Conservation (phyloP, 345 rosid genomes). For the Lepidium sativum region DNA sequence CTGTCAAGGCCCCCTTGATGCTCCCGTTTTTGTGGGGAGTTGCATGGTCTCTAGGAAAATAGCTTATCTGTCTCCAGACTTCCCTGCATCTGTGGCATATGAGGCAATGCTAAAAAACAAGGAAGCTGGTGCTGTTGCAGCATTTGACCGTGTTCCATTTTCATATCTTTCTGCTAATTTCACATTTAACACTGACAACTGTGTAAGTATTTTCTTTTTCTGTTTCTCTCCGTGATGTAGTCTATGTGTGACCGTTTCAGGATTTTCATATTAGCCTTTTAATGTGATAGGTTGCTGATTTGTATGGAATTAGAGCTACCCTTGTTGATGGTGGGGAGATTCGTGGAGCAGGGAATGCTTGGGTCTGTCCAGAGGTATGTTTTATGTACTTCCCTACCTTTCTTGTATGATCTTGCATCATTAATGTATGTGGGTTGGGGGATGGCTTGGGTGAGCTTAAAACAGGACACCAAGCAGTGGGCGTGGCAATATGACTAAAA, state of each 20-base stretch:
- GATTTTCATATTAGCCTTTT: constrained; percentile 5
- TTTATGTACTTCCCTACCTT: not conserved
- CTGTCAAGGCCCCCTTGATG: constrained; percentile 97
- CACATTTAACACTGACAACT: constrained; percentile 87
- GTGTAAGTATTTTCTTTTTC: constrained; percentile 48
- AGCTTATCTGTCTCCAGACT: constrained; percentile 50
- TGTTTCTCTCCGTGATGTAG: not conserved
- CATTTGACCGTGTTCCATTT: constrained; percentile 95
- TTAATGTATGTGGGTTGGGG: not conserved
- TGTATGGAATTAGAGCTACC: constrained; percentile 96
- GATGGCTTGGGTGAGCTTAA: not conserved
- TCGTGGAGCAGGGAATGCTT: constrained; percentile 98
- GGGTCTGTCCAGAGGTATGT: constrained; percentile 96
- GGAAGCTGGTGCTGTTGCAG: constrained; percentile 98
- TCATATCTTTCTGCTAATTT: constrained; percentile 95
- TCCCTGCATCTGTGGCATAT: constrained; percentile 67
- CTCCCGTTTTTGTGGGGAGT: constrained; percentile 95
- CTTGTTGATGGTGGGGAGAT: constrained; percentile 99
- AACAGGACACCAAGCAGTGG: not conserved
- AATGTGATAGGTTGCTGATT: constrained; percentile 70
- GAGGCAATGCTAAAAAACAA: constrained; percentile 85
- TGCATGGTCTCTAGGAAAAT: constrained; percentile 91
- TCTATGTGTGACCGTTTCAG: not conserved
- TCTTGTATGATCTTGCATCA: not conserved
- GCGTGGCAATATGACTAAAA: not conserved